Evolutionary conservation across 2,329 filamentous ascomycete genomes (phyloP).

Genomic region (Byssochlamys sp.): DNA sequence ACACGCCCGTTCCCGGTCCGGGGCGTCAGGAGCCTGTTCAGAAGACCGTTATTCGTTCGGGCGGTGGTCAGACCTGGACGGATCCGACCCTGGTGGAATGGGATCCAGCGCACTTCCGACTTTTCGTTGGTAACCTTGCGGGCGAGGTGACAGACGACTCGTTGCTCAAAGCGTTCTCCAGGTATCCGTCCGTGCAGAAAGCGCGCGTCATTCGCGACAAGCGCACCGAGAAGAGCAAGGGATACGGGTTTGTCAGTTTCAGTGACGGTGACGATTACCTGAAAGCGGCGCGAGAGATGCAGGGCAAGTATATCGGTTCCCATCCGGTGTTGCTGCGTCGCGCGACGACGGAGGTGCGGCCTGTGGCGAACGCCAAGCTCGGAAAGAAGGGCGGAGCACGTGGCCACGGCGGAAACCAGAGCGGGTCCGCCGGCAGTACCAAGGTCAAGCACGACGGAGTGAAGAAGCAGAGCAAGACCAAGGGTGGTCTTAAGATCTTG

Average conservation of each 20-base stretch:
- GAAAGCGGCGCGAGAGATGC: conserved; percentile 92
- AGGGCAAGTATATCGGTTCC: conserved; percentile 97
- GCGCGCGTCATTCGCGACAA: conserved; percentile 91
- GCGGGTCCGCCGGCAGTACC: conserved; percentile 26
- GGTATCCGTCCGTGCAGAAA: conserved; percentile 81
- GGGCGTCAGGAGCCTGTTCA: conserved; percentile 42
- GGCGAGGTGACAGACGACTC: conserved; percentile 96
- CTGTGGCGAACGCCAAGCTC: conserved; percentile 57
- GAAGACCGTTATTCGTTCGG: conserved; percentile 79
- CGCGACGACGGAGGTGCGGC: conserved; percentile 83
- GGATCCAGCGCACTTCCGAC: conserved; percentile 86
- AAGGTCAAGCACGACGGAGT: conserved; percentile 37
- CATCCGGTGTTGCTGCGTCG: conserved; percentile 82
- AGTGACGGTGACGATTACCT: conserved; percentile 93
- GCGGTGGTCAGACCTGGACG: conserved; percentile 86
- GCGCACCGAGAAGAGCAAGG: conserved; percentile 88
- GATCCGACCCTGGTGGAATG: conserved; percentile 84
- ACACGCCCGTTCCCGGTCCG: conserved; percentile 36
- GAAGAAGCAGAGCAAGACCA: conserved; percentile 39
- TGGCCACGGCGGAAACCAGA: conserved; percentile 18
- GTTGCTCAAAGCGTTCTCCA: conserved; percentile 81
- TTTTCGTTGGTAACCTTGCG: conserved; percentile 93
- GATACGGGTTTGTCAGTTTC: conserved; percentile 94
- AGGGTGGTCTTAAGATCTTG: conserved; percentile 36
- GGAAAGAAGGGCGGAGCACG: conserved; percentile 44